Conservation (phyloP, 2,329 filamentous ascomycete species). For the Coniochaeta sp. region DNA sequence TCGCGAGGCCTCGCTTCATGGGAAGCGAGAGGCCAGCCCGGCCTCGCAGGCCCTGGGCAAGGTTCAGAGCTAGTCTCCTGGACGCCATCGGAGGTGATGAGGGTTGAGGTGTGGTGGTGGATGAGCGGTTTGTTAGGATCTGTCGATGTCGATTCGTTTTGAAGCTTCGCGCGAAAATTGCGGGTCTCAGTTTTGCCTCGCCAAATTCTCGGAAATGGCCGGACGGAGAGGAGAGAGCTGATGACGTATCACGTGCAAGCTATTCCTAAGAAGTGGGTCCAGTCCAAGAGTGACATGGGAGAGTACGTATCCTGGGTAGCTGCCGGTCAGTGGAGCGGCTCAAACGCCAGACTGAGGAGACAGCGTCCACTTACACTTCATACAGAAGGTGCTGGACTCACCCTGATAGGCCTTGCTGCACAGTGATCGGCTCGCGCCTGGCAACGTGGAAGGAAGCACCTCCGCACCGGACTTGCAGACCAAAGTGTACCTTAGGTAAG, state of each 20-base stretch:
- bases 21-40: slow-evolving; percentile 76
- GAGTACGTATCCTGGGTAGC: no score
- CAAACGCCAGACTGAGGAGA: no score
- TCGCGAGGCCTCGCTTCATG: slow-evolving; percentile 82
- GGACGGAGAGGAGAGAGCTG: not conserved
- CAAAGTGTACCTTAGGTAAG: not conserved
- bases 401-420: not conserved
- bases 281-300: no score
- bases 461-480: not conserved
- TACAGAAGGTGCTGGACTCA: not conserved
- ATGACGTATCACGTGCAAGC: slow-evolving; percentile 1
- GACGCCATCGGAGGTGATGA: slow-evolving; percentile 73
- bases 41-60: slow-evolving; percentile 83
- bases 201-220: slow-evolving; percentile 5
- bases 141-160: slow-evolving; percentile 30
- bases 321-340: no score
- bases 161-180: slow-evolving; percentile 31
- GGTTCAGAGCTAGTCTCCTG: slow-evolving; percentile 91
- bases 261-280: not conserved
- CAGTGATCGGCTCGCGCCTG: slow-evolving; percentile 8
- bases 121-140: slow-evolving; percentile 40
- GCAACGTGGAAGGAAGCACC: slow-evolving; percentile 7
- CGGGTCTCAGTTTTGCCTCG: slow-evolving; percentile 7
- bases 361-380: no score
- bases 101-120: slow-evolving; percentile 32